Evolutionary conservation across 2,329 filamentous ascomycete species (phyloP).

Genomic region (Tolypocladium capitatum): DNA sequence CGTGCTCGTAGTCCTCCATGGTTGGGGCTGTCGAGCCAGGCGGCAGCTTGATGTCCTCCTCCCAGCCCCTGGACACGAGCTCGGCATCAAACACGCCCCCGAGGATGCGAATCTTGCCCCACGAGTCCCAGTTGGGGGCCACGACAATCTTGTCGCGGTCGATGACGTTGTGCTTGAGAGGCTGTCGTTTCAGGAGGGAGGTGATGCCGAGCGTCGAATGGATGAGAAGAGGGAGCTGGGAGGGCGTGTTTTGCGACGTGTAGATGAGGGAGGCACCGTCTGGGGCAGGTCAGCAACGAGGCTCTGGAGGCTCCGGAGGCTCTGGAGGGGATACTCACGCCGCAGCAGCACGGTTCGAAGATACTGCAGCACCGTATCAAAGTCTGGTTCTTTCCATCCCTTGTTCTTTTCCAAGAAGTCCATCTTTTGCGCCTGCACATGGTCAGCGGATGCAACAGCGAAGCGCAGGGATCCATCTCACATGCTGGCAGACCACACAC

Average conservation of each 20-base stretch:
- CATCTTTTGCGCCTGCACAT: conserved; percentile 64
- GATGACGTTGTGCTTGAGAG: conserved; percentile 80
- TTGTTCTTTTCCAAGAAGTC: conserved; percentile 80
- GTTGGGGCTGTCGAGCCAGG: conserved; percentile 13
- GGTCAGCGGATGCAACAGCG: conserved; percentile 9
- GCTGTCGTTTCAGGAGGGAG: conserved; percentile 64
- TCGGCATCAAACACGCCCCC: conserved; percentile 90
- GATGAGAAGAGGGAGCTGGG: conserved; percentile 64
- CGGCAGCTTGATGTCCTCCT: conserved; percentile 59
- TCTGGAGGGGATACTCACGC: conserved; percentile 38
- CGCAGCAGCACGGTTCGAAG: conserved; percentile 80
- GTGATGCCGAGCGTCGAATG: conserved; percentile 81
- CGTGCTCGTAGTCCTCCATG: conserved; percentile 11
- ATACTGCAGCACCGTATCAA: conserved; percentile 90
- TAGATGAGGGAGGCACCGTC: conserved; percentile 79
- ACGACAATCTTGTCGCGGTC: conserved; percentile 91
- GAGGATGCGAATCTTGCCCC: conserved; percentile 89
- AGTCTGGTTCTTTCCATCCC: conserved; percentile 90
- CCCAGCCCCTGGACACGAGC: conserved; percentile 72
- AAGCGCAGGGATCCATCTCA: conserved; percentile 27
- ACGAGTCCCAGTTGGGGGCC: conserved; percentile 95
- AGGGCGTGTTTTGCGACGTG: conserved; percentile 62
- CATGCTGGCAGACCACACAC: conserved; percentile 92
- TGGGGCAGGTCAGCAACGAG: conserved; percentile 22
- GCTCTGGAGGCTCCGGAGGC: not conserved